phyloP scores from a whole-genome alignment of 768 basidiomycete species.

The Lactifluus pinguis region DNA sequence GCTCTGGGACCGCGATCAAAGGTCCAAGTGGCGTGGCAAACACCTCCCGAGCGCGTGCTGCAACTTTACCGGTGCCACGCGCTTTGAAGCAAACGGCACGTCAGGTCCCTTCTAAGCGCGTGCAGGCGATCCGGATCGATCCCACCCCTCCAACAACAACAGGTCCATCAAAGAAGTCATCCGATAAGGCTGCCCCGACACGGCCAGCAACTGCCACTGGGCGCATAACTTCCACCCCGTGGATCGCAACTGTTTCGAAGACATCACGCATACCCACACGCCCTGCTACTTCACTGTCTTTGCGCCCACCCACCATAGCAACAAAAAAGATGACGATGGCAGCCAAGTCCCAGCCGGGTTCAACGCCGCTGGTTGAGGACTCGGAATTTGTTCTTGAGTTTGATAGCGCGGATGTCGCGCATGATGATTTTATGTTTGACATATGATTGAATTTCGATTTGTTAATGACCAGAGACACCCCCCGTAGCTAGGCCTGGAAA shows the following conservation, averaged over 20 bases:
- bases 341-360: background rate
- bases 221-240: background rate
- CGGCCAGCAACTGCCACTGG: background rate
- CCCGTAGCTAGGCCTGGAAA: too few species aligned
- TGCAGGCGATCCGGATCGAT: background rate
- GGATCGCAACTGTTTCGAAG: background rate
- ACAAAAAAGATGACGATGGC: background rate
- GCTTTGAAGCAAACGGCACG: too few species aligned
- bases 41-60: background rate
- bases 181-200: background rate
- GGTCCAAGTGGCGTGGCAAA: background rate
- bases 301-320: background rate
- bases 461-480: background rate
- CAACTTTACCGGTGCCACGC: background rate
- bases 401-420: background rate
- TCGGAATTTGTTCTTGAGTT: background rate
- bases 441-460: background rate
- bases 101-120: background rate
- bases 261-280: background rate
- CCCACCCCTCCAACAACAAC: background rate
- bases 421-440: constrained; percentile 9
- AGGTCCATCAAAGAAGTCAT: background rate
- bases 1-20: background rate
- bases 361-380: background rate
- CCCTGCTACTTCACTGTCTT: constrained; percentile 7